These are phyloP conservation scores for Epichloe festucae DNA, from an alignment of 2,329 filamentous ascomycete genomes.

Conservation along the genomic window DNA sequence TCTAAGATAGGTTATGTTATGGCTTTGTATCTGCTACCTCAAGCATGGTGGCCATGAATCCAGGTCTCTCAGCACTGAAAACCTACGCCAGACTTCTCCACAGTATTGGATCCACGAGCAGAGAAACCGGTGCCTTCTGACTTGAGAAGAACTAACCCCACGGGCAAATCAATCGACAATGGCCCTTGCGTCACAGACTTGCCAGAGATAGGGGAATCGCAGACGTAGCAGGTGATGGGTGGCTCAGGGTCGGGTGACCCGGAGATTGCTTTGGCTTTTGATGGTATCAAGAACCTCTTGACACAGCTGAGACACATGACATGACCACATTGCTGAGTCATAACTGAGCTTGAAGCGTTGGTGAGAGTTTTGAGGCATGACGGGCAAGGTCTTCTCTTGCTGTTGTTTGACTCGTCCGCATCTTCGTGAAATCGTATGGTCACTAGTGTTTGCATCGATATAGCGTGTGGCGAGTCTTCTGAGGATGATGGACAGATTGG, in stretches of 20 bases:
- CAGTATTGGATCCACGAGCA: constrained; percentile 69
- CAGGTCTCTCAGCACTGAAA: constrained; percentile 59
- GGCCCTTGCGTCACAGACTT: constrained; percentile 27
- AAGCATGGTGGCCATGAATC: background rate
- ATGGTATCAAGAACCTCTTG: constrained; percentile 63
- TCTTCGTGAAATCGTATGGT: constrained; percentile 67
- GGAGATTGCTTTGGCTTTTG: constrained; percentile 21
- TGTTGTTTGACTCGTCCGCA: constrained; percentile 31
- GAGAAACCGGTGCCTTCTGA: constrained; percentile 91
- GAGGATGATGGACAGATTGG: constrained; percentile 69
- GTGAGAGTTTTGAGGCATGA: constrained; percentile 72
- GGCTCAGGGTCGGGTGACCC: constrained; percentile 32
- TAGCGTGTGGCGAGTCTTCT: constrained; percentile 52
- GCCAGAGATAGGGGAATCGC: constrained; percentile 61
- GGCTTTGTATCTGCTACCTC: background rate
- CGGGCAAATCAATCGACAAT: constrained; percentile 43
- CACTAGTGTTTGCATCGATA: constrained; percentile 68
- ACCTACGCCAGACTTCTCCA: constrained; percentile 64
- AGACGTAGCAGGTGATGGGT: constrained; percentile 60
- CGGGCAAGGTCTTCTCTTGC: constrained; percentile 51
- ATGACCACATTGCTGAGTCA: constrained; percentile 82
- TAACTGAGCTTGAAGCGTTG: constrained; percentile 69
- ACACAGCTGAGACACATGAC: constrained; percentile 80
- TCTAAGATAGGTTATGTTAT: background rate
- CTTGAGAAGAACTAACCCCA: constrained; percentile 65